Conservation (phyloP, 1,139 yeast species). For the Saccharomyces pastorianus region DNA sequence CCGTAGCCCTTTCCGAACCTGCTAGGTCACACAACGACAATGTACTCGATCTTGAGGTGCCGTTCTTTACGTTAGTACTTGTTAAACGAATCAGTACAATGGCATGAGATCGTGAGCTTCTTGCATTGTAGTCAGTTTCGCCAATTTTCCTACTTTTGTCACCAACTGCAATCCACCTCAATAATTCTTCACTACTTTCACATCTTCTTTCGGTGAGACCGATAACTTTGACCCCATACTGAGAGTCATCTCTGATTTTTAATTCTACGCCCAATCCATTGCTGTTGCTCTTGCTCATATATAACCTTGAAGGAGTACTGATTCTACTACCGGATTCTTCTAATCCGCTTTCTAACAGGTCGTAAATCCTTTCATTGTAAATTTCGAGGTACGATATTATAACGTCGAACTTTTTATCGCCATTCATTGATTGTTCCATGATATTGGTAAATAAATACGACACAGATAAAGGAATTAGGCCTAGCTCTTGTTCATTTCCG, state of each 20-base stretch:
- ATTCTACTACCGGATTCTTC: slow-evolving; percentile 11
- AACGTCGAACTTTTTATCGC: slow-evolving; percentile 37
- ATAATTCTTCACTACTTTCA: slow-evolving; percentile 48
- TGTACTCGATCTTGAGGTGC: slow-evolving; percentile 47
- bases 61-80: slow-evolving; percentile 36
- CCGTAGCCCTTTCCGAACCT: slow-evolving; percentile 87
- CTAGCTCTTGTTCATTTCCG: slow-evolving; percentile 60
- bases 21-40: slow-evolving; percentile 90
- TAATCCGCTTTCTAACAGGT: slow-evolving; percentile 41
- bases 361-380: slow-evolving; percentile 79
- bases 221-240: slow-evolving; percentile 65
- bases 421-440: slow-evolving; percentile 23
- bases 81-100: slow-evolving; percentile 65
- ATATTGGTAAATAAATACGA: slow-evolving; percentile 54
- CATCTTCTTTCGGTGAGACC: slow-evolving; percentile 64
- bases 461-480: slow-evolving; percentile 70
- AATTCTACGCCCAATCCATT: slow-evolving; percentile 37
- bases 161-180: slow-evolving; percentile 56
- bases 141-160: slow-evolving; percentile 72
- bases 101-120: slow-evolving; percentile 90
- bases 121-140: slow-evolving; percentile 75
- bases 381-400: slow-evolving; percentile 75
- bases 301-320: slow-evolving; percentile 9
- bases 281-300: slow-evolving; percentile 3
- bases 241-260: slow-evolving; percentile 66